These are phyloP conservation scores for Flaveria sonorensis DNA, from an alignment of 129 eudicot genomes.

Conservation along the genomic window DNA sequence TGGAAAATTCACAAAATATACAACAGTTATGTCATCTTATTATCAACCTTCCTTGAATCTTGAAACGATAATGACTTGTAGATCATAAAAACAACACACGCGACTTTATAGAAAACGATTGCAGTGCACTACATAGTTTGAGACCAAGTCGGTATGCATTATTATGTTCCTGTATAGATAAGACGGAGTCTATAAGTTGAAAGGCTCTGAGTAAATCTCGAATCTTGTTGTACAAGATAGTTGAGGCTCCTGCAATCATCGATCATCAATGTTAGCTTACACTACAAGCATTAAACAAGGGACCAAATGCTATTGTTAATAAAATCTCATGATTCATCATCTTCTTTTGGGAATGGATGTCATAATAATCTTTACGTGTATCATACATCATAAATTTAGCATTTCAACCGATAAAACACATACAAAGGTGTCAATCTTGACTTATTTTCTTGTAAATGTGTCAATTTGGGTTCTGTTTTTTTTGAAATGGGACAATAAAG, in stretches of 20 bases:
- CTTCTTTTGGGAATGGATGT: too few relatives aligned
- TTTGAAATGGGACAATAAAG: too few relatives aligned
- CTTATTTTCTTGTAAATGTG: too few relatives aligned
- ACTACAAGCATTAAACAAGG: not conserved
- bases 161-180: not conserved
- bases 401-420: too few relatives aligned
- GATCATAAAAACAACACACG: not conserved
- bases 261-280: conserved; percentile 8
- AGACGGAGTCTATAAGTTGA: conserved; percentile 35
- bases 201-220: conserved; percentile 53
- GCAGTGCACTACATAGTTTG: not conserved
- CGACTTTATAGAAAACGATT: not conserved
- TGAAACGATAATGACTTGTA: not conserved
- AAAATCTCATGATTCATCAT: too few relatives aligned
- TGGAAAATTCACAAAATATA: conserved; percentile 11
- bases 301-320: not conserved
- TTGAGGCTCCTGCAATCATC: conserved; percentile 61
- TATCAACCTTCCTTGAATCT: not conserved
- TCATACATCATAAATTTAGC: too few relatives aligned
- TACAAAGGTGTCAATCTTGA: too few relatives aligned
- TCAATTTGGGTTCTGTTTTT: too few relatives aligned
- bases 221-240: conserved; percentile 54
- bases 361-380: too few relatives aligned
- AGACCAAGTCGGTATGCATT: conserved; percentile 10
- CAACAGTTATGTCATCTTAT: conserved; percentile 11